Conservation (phyloP, 2,329 filamentous ascomycete species). For the Claviceps monticola region DNA sequence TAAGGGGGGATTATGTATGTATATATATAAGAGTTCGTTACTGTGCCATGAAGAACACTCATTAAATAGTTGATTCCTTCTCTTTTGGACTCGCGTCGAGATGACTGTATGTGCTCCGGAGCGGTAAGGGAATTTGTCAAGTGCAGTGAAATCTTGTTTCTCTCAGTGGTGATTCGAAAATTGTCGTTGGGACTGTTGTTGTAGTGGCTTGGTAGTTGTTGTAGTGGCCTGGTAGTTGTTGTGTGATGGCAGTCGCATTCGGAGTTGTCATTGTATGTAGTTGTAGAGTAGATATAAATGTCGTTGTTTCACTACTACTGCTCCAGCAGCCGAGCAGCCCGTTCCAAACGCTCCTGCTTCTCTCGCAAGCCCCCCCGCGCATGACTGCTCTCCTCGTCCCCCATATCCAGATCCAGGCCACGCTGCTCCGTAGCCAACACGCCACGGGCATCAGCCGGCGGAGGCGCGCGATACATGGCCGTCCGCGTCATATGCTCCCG, state of each 20-base stretch:
- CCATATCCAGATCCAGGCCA: constrained; percentile 8
- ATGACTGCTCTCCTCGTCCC: constrained; percentile 14
- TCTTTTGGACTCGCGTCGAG: no score
- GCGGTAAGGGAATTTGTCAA: no score
- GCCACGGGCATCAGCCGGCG: constrained; percentile 3
- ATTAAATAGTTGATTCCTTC: no score
- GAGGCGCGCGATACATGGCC: constrained; percentile 21
- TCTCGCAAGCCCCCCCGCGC: constrained; percentile 17
- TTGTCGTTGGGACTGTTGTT: background rate
- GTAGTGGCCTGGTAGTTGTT: background rate
- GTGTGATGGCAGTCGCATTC: background rate
- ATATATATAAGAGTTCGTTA: no score
- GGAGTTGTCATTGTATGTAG: no score
- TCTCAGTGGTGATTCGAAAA: background rate
- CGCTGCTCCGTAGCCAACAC: constrained; percentile 10
- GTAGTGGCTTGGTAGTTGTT: background rate
- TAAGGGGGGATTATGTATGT: no score
- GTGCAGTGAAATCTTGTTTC: no score
- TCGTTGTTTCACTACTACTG: constrained; percentile 7
- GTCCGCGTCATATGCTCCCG: constrained; percentile 14
- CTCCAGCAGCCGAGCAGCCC: constrained; percentile 26
- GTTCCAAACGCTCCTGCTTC: constrained; percentile 24
- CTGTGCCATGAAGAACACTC: no score
- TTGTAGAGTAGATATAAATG: no score
- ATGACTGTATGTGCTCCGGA: no score